These are phyloP conservation scores for button mushroom (Agaricus bisporus) DNA, from an alignment of 768 basidiomycete species.

Conservation along the genomic window DNA sequence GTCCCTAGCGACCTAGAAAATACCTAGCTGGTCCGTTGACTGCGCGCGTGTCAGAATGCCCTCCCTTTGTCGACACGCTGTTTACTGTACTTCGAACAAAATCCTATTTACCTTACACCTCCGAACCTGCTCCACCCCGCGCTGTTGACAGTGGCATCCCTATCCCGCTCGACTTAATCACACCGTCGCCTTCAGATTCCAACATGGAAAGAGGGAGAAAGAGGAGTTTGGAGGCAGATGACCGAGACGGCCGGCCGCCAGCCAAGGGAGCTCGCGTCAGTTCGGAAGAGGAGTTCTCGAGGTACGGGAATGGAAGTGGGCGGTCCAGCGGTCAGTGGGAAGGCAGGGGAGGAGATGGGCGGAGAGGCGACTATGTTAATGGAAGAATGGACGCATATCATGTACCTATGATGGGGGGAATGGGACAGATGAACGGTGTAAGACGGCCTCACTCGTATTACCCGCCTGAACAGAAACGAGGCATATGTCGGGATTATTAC, in stretches of 20 bases:
- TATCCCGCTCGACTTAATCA: conserved; percentile 65
- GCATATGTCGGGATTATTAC: conserved; percentile 88
- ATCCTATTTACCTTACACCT: conserved; percentile 74
- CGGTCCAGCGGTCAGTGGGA: conserved; percentile 39
- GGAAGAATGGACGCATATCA: conserved; percentile 23
- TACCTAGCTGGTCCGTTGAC: conserved; percentile 8
- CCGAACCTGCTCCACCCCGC: conserved; percentile 36
- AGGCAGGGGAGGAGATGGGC: conserved; percentile 27
- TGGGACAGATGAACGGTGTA: conserved; percentile 29
- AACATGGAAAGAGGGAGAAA: conserved; percentile 52
- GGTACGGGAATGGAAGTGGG: conserved; percentile 41
- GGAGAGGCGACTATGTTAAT: conserved; percentile 28
- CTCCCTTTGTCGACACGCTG: conserved; percentile 76
- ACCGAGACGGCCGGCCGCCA: conserved; percentile 49
- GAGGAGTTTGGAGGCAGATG: conserved; percentile 58
- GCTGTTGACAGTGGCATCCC: conserved; percentile 64
- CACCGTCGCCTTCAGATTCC: conserved; percentile 29
- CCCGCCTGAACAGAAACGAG: conserved; percentile 67
- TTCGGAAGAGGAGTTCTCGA: conserved; percentile 59
- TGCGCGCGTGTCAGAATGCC: conserved; percentile 42
- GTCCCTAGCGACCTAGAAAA: conserved; percentile 16
- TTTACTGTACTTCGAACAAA: conserved; percentile 82
- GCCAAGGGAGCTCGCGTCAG: conserved; percentile 69
- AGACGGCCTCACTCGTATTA: conserved; percentile 55
- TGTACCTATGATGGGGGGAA: conserved; percentile 25